Evolutionary conservation across 768 basidiomycete species (phyloP).

Genomic region (Trametes maxima): DNA sequence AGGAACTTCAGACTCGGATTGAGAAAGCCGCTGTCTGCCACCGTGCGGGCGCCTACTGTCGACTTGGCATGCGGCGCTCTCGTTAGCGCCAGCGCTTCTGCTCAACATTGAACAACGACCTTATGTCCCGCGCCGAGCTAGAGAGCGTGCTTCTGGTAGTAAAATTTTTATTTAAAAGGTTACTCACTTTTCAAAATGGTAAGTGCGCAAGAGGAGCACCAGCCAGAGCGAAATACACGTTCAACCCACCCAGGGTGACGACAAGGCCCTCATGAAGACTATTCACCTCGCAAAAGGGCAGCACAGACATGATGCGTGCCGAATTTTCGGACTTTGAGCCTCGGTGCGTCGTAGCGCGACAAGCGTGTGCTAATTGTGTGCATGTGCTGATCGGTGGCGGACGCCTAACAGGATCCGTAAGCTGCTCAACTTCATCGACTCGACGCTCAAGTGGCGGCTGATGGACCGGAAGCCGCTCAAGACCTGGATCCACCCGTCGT

Average conservation of each 20-base stretch:
- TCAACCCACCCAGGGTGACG: slow-evolving; percentile 29
- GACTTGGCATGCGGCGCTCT: no score
- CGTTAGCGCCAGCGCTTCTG: no score
- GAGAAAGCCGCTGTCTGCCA: no score
- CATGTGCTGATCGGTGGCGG: background rate
- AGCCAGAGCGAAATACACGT: background rate
- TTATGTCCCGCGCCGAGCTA: no score
- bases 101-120: no score
- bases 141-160: no score
- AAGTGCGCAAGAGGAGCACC: background rate
- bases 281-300: slow-evolving; percentile 45
- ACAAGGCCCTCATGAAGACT: slow-evolving; percentile 36
- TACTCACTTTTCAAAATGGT: slow-evolving; percentile 35
- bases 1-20: no score
- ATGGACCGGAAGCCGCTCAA: slow-evolving; percentile 45
- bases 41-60: no score
- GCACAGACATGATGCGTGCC: slow-evolving; percentile 44
- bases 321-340: slow-evolving; percentile 47
- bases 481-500: slow-evolving; percentile 41
- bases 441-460: slow-evolving; percentile 45
- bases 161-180: slow-evolving; percentile 17
- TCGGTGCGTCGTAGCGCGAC: slow-evolving; percentile 28
- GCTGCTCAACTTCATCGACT: slow-evolving; percentile 38
- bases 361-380: background rate
- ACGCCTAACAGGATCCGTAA: slow-evolving; percentile 36